Conservation (phyloP, 768 basidiomycete species). For the Brasilioporus rufonigricans region DNA sequence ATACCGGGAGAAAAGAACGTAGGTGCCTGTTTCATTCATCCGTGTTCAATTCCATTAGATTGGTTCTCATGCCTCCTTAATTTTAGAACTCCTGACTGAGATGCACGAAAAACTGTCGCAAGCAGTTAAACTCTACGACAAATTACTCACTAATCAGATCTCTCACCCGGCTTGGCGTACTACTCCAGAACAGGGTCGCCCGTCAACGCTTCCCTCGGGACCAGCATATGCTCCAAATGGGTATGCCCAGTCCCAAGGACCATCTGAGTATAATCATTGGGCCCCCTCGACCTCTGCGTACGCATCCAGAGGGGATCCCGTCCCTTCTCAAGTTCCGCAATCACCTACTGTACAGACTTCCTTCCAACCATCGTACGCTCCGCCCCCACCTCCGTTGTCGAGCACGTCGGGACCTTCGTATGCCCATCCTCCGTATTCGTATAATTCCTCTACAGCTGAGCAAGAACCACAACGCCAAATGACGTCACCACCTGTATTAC, state of each 20-base stretch:
- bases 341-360: slow-evolving; percentile 27
- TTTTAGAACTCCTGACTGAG: slow-evolving; percentile 76
- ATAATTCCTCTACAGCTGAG: slow-evolving; percentile 7
- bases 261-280: slow-evolving; percentile 34
- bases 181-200: slow-evolving; percentile 20
- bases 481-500: slow-evolving; percentile 9
- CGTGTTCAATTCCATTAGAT: neutral
- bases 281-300: slow-evolving; percentile 20
- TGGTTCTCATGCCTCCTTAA: neutral
- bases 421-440: slow-evolving; percentile 11
- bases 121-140: slow-evolving; percentile 90
- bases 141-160: slow-evolving; percentile 80
- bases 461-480: slow-evolving; percentile 14
- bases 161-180: slow-evolving; percentile 65
- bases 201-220: slow-evolving; percentile 29
- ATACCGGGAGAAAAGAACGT: slow-evolving; percentile 86
- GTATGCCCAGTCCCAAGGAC: slow-evolving; percentile 32
- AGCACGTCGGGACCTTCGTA: slow-evolving; percentile 15
- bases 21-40: slow-evolving; percentile 27
- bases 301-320: slow-evolving; percentile 16
- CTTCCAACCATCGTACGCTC: slow-evolving; percentile 30
- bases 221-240: slow-evolving; percentile 18
- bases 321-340: slow-evolving; percentile 26
- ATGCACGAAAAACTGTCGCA: slow-evolving; percentile 95
- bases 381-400: slow-evolving; percentile 19